These are phyloP conservation scores for Diaporthe longicolla DNA, from an alignment of 2,329 filamentous ascomycete genomes.

Conservation along the genomic window DNA sequence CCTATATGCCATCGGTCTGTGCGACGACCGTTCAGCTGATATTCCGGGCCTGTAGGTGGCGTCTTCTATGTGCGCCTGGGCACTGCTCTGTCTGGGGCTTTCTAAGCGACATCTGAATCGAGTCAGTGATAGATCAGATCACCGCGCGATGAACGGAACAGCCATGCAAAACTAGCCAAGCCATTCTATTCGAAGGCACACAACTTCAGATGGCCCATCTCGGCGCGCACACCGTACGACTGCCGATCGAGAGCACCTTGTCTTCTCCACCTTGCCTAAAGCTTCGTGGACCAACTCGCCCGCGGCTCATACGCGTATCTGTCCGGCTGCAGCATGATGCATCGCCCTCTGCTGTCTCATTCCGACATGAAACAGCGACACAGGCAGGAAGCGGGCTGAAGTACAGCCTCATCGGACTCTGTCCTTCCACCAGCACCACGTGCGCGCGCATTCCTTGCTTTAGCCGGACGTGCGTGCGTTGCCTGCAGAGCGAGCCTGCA, in stretches of 20 bases:
- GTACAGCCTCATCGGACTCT: slow-evolving; percentile 17
- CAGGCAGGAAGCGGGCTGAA: slow-evolving; percentile 16
- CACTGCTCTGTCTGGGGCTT: neutral
- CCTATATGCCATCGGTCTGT: slow-evolving; percentile 32
- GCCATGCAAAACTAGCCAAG: slow-evolving; percentile 25
- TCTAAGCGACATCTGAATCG: slow-evolving; percentile 2
- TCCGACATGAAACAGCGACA: slow-evolving; percentile 7
- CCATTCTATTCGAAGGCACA: neutral
- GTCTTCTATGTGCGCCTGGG: neutral
- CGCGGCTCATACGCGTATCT: neutral
- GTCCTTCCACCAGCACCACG: neutral
- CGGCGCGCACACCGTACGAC: neutral
- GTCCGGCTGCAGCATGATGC: neutral
- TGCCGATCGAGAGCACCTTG: neutral
- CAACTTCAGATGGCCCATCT: slow-evolving; percentile 1
- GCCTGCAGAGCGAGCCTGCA: neutral
- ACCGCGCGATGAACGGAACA: slow-evolving; percentile 17
- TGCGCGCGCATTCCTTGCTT: neutral
- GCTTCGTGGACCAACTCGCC: neutral
- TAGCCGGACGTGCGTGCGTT: neutral
- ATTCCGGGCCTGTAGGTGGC: slow-evolving; percentile 11
- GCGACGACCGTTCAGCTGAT: slow-evolving; percentile 27
- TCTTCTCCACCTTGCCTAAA: neutral
- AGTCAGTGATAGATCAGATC: slow-evolving; percentile 27
- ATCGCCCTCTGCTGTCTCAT: neutral